Base-by-base conservation (phyloP, 1,284 basidiomycete genomes). In the Xanthoconium separans region DNA sequence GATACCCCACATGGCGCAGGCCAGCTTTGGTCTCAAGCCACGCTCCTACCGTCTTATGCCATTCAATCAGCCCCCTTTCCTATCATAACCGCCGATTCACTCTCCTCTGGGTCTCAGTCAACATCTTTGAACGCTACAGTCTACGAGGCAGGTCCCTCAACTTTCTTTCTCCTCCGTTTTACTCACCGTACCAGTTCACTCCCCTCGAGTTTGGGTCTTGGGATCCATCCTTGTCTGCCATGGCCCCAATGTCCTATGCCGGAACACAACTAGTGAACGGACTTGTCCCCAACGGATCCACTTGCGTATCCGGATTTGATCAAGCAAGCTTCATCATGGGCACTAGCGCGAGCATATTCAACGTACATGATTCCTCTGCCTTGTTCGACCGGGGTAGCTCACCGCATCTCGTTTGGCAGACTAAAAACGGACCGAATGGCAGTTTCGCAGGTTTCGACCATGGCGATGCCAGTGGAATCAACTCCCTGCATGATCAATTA, bases 181-280 rank as follows among this genome's bases (percentile, higher is more conserved):
- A 11, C 58, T 57, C 15, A 62, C 31, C 12, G 29, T 2, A 47
- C n/a, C 54, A 87, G 82, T 80, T 87, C 20, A 78, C 82, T 1
- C 85, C 84, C 5, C 66, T 81, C 59, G 84, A 88, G 57, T 76
- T 85, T 55, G 87, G 84, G 6, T 87, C 85, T 3, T 89, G 78
- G 71, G 87, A 89, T 62, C 84, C 85, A 7, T 74, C 69, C 51
- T 68, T 89, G 6, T 81, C 81, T 36, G 80, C 83, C 0, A 84
- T 82, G 65, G 75, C 81, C 62, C 82, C 84, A 57, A 66, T 83
- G 34, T 72, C 79, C 0, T 85, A 80, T 61, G 75, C 75, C 8
- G 87, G 87, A 12, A 88, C 87, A 0, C 75, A 77, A 57, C 66
- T 88, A 13, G 64, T 66, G 15, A 77, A 83, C 53, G 82, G 82